Evolutionary conservation across 495 filamentous ascomycete species (phyloP), one percentile per base, ranked within the genome.

Genomic region (Pyrenula aspistea): DNA sequence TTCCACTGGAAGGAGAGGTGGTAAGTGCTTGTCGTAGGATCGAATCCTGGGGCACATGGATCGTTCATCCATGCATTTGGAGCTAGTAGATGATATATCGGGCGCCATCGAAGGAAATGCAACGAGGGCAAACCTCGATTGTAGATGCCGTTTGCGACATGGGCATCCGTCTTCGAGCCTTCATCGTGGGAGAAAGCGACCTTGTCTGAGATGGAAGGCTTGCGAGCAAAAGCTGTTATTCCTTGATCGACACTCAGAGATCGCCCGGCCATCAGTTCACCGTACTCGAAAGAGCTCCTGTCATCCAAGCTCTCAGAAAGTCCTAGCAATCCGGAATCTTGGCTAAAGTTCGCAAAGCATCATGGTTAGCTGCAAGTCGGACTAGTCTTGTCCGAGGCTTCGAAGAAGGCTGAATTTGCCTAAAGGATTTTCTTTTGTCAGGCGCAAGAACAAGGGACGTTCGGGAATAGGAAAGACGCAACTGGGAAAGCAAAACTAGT

Each of bases 61-160:
- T 83, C 80, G 56, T 83, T 81, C 68, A 80, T 67, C 77, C 78
- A 83, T 23, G 76, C 76, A 52, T 64, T 64, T 2, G 77, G 73
- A 3, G 79, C 75, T 3, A 68, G 67, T 47, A 83, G 68, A 58
- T 82, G 80, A 51, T 67, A 77, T 2, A 57, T 69, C 21, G 80
- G 79, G 24, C 78, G 62, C 73, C 74, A 77, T 61, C 68, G 60
- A 21, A 31, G 36, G 10, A 23, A 49, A 24, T 36, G 50, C 19
- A 52, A 24, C 8, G 50, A 52, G 8, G 50, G 50, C 19, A 52
- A 19, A 10, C 19, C n/a, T 4, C 50, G n/a, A 20, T 52, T 24
- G 50, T 52, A 52, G n/a, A 52, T 52, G 19, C 50, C 50, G 50
- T 52, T 52, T 10, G 50, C 19, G 19, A 52, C 50, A 20, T 52